phyloP scores from a whole-genome alignment of 306 rosid genomes.

The Fragaria ananassa region DNA sequence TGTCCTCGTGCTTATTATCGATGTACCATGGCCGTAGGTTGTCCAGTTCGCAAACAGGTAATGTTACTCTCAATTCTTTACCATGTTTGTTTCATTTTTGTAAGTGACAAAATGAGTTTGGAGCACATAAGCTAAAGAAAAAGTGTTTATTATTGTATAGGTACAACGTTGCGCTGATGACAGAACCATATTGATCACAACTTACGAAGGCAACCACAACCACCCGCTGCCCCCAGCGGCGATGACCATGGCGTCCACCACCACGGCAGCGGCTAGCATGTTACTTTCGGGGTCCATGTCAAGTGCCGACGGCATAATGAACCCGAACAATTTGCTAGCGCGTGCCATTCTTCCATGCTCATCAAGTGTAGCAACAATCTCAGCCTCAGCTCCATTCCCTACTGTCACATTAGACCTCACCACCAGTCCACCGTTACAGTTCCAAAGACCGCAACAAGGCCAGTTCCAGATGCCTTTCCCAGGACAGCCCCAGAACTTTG shows the following conservation, averaged over 20 bases:
- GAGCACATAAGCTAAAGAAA: neutral
- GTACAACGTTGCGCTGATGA: constrained; percentile 98
- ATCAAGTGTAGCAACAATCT: constrained; percentile 74
- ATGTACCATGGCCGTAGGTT: constrained; percentile 94
- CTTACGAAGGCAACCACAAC: constrained; percentile 92
- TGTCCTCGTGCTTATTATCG: constrained; percentile 96
- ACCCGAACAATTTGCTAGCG: constrained; percentile 64
- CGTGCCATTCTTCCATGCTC: constrained; percentile 80
- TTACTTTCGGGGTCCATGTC: constrained; percentile 85
- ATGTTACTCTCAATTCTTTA: constrained; percentile 13
- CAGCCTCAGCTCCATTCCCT: constrained; percentile 93
- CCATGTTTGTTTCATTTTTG: neutral
- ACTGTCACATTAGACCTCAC: constrained; percentile 86
- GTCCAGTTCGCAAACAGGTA: constrained; percentile 99
- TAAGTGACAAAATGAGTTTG: neutral
- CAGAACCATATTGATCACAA: constrained; percentile 68
- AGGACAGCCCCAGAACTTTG: constrained; percentile 52
- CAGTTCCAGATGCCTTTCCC: constrained; percentile 64
- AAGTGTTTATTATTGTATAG: constrained; percentile 25
- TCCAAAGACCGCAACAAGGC: constrained; percentile 40
- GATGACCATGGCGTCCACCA: constrained; percentile 95
- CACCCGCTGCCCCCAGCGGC: constrained; percentile 97
- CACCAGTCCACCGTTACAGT: constrained; percentile 55
- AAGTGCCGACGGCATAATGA: constrained; percentile 82
- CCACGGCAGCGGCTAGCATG: constrained; percentile 88